Conservation (phyloP, 2,329 filamentous ascomycete genomes). For the Exophiala sp. region DNA sequence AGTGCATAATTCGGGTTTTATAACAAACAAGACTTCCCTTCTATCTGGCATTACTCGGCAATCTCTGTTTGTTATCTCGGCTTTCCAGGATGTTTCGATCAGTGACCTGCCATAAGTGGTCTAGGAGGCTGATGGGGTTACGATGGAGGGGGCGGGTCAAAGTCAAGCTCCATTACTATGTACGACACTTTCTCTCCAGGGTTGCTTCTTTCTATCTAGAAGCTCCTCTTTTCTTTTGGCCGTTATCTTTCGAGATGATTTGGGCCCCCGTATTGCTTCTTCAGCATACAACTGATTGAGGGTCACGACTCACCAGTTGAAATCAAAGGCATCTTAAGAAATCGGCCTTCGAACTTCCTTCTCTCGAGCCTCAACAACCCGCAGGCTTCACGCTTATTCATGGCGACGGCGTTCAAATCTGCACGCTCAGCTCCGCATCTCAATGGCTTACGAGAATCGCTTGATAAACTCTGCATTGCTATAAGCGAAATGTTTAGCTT, state of each 20-base stretch:
- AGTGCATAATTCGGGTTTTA: too few species aligned
- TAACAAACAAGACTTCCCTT: too few species aligned
- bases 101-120: conserved; percentile 1
- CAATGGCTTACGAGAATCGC: too few species aligned
- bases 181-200: too few species aligned
- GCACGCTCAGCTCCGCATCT: too few species aligned
- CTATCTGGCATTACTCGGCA: too few species aligned
- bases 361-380: too few species aligned
- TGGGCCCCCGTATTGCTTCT: background rate
- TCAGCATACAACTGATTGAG: background rate
- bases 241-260: background rate
- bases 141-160: background rate
- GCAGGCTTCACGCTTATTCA: too few species aligned
- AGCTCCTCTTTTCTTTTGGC: background rate
- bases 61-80: background rate
- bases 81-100: background rate
- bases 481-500: too few species aligned
- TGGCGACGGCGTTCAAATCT: too few species aligned
- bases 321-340: background rate
- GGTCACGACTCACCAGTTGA: background rate
- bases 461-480: too few species aligned
- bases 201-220: too few species aligned
- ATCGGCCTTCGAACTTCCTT: background rate
- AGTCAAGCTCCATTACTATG: background rate
- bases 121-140: background rate